Evolutionary conservation across 306 rosid species (phyloP).

Genomic region (Vigna reflexopilosa): DNA sequence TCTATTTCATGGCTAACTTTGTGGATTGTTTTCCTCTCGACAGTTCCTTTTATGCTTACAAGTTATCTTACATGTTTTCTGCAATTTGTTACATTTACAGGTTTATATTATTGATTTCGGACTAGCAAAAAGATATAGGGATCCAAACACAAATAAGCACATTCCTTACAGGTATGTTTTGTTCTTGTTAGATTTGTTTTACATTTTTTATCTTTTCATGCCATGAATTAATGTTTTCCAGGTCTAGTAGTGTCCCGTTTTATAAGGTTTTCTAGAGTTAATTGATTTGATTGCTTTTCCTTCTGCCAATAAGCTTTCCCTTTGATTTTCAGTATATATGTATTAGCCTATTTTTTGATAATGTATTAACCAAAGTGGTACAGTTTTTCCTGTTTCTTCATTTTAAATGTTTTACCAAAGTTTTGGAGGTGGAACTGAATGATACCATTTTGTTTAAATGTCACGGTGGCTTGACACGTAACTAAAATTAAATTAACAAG

Average conservation of each 20-base stretch:
- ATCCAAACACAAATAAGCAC: conserved; percentile 69
- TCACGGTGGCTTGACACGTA: background rate
- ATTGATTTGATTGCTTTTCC: conserved; percentile 13
- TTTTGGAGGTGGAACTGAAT: conserved; percentile 6
- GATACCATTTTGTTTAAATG: conserved; percentile 12
- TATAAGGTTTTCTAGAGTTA: conserved; percentile 9
- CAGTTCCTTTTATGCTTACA: conserved; percentile 27
- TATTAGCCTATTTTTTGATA: conserved; percentile 3
- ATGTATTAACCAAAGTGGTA: background rate
- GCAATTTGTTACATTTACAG: conserved; percentile 48
- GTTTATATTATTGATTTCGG: conserved; percentile 87
- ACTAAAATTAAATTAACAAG: background rate
- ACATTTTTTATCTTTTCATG: conserved; percentile 32
- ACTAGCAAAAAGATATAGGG: conserved; percentile 80
- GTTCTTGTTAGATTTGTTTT: conserved; percentile 15
- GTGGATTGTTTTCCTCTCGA: conserved; percentile 23
- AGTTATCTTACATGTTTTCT: conserved; percentile 28
- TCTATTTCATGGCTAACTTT: conserved; percentile 31
- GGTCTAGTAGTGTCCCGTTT: background rate
- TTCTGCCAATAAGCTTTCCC: conserved; percentile 19
- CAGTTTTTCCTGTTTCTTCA: background rate
- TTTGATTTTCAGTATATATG: background rate
- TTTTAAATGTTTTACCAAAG: background rate
- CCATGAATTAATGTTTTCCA: conserved; percentile 31
- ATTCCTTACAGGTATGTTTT: conserved; percentile 78